These are phyloP conservation scores for Cicer chorassanicum DNA, from an alignment of 306 rosid genomes.

Conservation along the genomic window DNA sequence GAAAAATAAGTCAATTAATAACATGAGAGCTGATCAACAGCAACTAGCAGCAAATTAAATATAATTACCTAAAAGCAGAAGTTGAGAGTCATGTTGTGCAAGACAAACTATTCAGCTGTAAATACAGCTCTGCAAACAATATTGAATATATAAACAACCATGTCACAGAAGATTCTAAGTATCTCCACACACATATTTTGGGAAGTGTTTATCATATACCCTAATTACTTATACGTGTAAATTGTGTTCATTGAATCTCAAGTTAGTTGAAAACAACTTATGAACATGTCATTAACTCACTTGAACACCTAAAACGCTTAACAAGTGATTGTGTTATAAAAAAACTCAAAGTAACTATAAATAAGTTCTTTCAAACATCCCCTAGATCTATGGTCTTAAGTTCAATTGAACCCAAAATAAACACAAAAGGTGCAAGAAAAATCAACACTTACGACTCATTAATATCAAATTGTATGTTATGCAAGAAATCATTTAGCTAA, in stretches of 20 bases:
- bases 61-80: constrained; percentile 10
- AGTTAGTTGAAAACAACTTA: not conserved
- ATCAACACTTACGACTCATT: not conserved
- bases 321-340: not conserved
- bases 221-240: not conserved
- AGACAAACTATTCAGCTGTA: constrained; percentile 2
- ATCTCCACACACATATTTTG: constrained; percentile 9
- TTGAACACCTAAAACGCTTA: not conserved
- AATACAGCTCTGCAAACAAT: constrained; percentile 36
- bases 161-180: constrained; percentile 30
- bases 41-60: constrained; percentile 10
- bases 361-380: not conserved
- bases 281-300: not conserved
- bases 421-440: constrained; percentile 10
- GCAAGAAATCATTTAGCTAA: constrained; percentile 16
- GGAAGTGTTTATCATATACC: not conserved
- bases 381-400: constrained; percentile 16
- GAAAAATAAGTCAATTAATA: constrained; percentile 45
- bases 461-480: constrained; percentile 8
- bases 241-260: not conserved
- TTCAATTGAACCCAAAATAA: constrained; percentile 15
- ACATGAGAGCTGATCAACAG: constrained; percentile 11
- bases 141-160: constrained; percentile 5
- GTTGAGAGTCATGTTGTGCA: constrained; percentile 30
- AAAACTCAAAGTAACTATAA: not conserved